A percentile compares a stretch with the other conserved stretches of the same genome.
These are phyloP conservation scores for Candida lessepsii DNA, from an alignment of 805 yeast species.

Conservation along the genomic window DNA sequence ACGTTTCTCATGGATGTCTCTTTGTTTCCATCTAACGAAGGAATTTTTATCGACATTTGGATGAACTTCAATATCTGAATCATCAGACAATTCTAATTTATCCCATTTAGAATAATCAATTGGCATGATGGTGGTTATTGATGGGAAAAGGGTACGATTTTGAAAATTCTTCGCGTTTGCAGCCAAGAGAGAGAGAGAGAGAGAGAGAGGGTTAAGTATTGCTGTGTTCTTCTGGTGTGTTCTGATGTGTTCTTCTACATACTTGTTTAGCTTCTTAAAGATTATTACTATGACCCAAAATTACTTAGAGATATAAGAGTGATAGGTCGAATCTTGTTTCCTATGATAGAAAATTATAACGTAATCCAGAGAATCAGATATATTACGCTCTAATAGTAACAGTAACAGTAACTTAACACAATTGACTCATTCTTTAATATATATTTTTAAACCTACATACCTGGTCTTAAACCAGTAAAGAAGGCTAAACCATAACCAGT, in stretches of 20 bases:
- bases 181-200: neutral
- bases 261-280: too few relatives aligned
- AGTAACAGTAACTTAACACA: too few relatives aligned
- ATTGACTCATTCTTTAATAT: too few relatives aligned
- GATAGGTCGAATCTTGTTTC: too few relatives aligned
- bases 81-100: constrained; percentile 91
- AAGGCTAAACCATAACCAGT: constrained; percentile 65
- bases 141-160: too few relatives aligned
- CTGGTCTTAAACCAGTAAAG: constrained; percentile 60
- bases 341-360: too few relatives aligned
- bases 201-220: neutral
- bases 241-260: too few relatives aligned
- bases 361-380: too few relatives aligned
- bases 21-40: constrained; percentile 93
- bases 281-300: too few relatives aligned
- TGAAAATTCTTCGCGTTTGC: neutral
- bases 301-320: too few relatives aligned
- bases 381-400: too few relatives aligned
- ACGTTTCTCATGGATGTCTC: constrained; percentile 94
- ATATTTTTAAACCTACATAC: constrained; percentile 1
- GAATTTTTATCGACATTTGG: constrained; percentile 96
- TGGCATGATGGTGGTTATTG: constrained; percentile 48
- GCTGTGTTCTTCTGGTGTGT: too few relatives aligned
- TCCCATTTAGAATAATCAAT: constrained; percentile 99
- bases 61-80: constrained; percentile 95